These are phyloP conservation scores for Abrus pulchellus DNA, from an alignment of 306 rosid genomes.

Conservation along the genomic window DNA sequence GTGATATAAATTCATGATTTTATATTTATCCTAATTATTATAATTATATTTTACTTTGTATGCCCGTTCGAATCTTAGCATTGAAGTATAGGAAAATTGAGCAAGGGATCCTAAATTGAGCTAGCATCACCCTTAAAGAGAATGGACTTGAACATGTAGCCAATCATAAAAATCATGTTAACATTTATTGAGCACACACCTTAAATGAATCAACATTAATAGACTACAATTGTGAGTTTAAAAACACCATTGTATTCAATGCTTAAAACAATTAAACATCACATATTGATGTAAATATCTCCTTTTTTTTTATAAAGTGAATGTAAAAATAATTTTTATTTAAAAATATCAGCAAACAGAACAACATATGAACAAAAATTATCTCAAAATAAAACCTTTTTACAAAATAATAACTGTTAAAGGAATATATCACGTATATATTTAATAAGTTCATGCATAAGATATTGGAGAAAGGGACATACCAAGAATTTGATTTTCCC, in stretches of 20 bases:
- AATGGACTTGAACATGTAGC: neutral
- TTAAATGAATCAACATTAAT: neutral
- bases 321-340: neutral
- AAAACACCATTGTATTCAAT: neutral
- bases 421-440: neutral
- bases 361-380: neutral
- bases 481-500: slow-evolving; percentile 77
- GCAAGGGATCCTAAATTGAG: neutral
- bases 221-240: neutral
- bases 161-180: neutral
- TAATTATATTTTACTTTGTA: too few relatives aligned
- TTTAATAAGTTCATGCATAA: neutral
- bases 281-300: neutral
- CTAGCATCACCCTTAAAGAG: neutral
- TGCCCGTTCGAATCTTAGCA: neutral
- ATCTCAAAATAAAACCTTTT: neutral
- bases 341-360: neutral
- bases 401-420: neutral
- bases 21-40: too few relatives aligned
- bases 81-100: neutral
- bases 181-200: neutral
- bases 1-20: neutral
- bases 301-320: neutral
- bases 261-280: neutral
- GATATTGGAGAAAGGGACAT: slow-evolving; percentile 33